A percentile compares a stretch with the other conserved stretches of the same genome.
Conservation (phyloP, 148 eudicot species). For the Nepenthes mirabilis region DNA sequence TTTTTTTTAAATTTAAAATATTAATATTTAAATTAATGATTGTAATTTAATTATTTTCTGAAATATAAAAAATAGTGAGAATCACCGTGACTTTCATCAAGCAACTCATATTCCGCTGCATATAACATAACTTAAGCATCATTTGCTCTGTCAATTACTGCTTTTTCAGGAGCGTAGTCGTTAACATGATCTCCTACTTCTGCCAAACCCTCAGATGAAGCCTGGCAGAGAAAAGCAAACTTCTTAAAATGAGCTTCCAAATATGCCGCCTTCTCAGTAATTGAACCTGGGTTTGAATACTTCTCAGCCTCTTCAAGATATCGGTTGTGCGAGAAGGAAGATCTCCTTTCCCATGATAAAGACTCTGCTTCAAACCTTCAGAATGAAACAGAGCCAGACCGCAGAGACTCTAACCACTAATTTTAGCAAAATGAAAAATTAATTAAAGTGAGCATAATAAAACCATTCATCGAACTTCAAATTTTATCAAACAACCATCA, state of each 20-base stretch:
- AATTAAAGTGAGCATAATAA: too few relatives aligned
- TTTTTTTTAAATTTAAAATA: too few relatives aligned
- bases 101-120: slow-evolving; percentile 13
- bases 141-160: slow-evolving; percentile 7
- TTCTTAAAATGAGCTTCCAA: slow-evolving; percentile 66
- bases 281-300: slow-evolving; percentile 63
- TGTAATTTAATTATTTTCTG: too few relatives aligned
- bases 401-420: slow-evolving; percentile 42
- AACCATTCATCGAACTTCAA: too few relatives aligned
- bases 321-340: slow-evolving; percentile 67
- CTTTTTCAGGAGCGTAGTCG: slow-evolving; percentile 22
- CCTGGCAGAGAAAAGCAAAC: slow-evolving; percentile 37
- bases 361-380: slow-evolving; percentile 63
- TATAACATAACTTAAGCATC: neutral
- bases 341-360: slow-evolving; percentile 69
- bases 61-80: neutral
- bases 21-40: too few relatives aligned
- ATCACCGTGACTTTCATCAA: slow-evolving; percentile 7
- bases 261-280: slow-evolving; percentile 62
- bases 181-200: slow-evolving; percentile 19
- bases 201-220: slow-evolving; percentile 27
- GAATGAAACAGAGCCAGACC: slow-evolving; percentile 68
- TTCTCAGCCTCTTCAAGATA: slow-evolving; percentile 78
- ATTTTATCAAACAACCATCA: too few relatives aligned
- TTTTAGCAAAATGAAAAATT: neutral